Conservation (phyloP, 2,329 filamentous ascomycete species). For the Chalaropsis thielavioides region DNA sequence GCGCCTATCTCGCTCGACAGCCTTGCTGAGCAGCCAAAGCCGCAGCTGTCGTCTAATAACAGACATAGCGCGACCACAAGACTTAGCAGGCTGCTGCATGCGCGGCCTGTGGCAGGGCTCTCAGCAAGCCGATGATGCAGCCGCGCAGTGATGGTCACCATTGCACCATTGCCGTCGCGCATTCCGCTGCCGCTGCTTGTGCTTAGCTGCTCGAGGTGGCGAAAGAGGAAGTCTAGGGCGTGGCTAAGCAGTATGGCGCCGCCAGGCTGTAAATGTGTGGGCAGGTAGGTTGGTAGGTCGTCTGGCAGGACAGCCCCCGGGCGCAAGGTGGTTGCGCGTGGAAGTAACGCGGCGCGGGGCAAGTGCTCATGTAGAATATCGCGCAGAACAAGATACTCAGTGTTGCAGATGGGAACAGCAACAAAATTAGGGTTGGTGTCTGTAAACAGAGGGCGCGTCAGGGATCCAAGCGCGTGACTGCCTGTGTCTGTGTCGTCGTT, state of each 20-base stretch:
- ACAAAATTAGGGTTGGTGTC: constrained; percentile 7
- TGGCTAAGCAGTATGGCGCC: not conserved
- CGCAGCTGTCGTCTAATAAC: constrained; percentile 22
- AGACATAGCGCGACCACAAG: constrained; percentile 21
- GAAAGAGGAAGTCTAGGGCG: constrained; percentile 1
- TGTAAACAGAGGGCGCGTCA: not conserved
- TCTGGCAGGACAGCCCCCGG: not conserved
- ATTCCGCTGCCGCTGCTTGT: not conserved
- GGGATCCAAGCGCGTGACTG: not conserved
- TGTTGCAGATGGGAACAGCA: constrained; percentile 5
- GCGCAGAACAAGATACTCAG: constrained; percentile 7
- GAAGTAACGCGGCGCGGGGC: not conserved
- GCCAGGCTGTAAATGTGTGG: not conserved
- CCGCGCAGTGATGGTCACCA: not conserved
- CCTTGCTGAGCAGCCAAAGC: constrained; percentile 22
- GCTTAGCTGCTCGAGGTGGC: constrained; percentile 9
- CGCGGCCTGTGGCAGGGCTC: not conserved
- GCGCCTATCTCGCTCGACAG: constrained; percentile 21
- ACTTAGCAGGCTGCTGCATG: constrained; percentile 15
- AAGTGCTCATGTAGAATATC: not conserved
- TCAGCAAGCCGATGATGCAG: constrained; percentile 11
- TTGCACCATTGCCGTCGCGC: not conserved
- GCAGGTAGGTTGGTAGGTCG: not conserved
- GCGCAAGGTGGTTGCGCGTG: not conserved
- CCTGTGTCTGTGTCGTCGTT: no score